Evolutionary conservation across 1,284 basidiomycete species (phyloP).

Genomic region (Fomitopsis pinicola): DNA sequence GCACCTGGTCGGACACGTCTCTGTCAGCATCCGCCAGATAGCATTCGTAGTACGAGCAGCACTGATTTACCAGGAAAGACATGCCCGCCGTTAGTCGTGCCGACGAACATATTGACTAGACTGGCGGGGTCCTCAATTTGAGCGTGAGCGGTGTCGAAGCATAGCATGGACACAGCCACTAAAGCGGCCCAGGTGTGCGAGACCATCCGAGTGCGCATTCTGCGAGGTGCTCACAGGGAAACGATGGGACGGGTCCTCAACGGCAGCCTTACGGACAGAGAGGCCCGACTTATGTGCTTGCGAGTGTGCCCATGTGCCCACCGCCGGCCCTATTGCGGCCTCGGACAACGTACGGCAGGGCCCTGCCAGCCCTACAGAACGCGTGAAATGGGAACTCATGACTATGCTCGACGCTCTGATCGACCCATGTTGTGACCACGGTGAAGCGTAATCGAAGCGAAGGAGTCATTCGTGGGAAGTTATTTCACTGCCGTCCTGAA

Average conservation of each 20-base stretch:
- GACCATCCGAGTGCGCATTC: not conserved
- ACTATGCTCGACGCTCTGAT: not conserved
- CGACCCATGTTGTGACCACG: not conserved
- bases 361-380: not conserved
- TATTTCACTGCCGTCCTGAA: not conserved
- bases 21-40: not conserved
- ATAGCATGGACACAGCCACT: not conserved
- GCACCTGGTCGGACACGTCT: conserved; percentile 36
- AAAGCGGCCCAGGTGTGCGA: not conserved
- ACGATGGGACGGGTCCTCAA: not conserved
- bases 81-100: conserved; percentile 55
- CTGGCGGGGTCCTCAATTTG: conserved; percentile 21
- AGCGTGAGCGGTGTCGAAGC: conserved; percentile 7
- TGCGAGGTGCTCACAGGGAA: not conserved
- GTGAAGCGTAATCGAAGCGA: not conserved
- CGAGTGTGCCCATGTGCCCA: not conserved
- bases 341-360: not conserved
- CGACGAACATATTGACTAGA: conserved; percentile 53
- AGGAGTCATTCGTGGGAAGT: not conserved
- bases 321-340: not conserved
- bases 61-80: conserved; percentile 49
- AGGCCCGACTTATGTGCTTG: not conserved
- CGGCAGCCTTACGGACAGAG: not conserved
- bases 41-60: not conserved
- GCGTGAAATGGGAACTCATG: conserved; percentile 2